Conservation (phyloP, 768 basidiomycete species). For the Tylopilus rubrobrunneus region DNA sequence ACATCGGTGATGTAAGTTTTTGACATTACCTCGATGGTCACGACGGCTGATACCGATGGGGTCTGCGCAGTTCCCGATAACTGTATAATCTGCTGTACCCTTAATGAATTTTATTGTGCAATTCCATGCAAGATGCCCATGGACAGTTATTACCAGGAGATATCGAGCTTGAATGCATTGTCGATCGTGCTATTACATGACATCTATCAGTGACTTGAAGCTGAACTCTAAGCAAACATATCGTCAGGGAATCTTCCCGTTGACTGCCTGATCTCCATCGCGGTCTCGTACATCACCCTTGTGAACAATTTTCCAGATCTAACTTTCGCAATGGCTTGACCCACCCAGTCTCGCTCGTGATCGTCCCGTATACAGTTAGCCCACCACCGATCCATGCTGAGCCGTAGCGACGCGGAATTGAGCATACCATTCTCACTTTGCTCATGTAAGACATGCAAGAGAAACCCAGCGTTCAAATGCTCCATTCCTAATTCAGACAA, state of each 20-base stretch:
- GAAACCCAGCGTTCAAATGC: constrained; percentile 57
- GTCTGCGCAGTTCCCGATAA: background rate
- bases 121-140: constrained; percentile 1
- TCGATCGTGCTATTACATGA: background rate
- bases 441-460: constrained; percentile 66
- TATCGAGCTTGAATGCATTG: background rate
- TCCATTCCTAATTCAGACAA: constrained; percentile 69
- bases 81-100: constrained; percentile 1
- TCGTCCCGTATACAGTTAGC: constrained; percentile 65
- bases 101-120: constrained; percentile 21
- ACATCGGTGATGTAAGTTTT: constrained; percentile 8
- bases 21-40: background rate
- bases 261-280: constrained; percentile 38
- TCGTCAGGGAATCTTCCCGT: constrained; percentile 11
- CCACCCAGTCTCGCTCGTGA: constrained; percentile 55
- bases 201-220: background rate
- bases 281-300: constrained; percentile 51
- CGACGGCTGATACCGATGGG: constrained; percentile 3
- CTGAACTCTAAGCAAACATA: background rate
- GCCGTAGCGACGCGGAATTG: constrained; percentile 41
- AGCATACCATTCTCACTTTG: constrained; percentile 59
- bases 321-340: constrained; percentile 45
- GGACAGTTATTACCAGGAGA: background rate
- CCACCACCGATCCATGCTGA: constrained; percentile 80
- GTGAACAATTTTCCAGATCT: constrained; percentile 50